Evolutionary conservation across 345 rosid species (phyloP).

Genomic region (Gossypium herbaceum): DNA sequence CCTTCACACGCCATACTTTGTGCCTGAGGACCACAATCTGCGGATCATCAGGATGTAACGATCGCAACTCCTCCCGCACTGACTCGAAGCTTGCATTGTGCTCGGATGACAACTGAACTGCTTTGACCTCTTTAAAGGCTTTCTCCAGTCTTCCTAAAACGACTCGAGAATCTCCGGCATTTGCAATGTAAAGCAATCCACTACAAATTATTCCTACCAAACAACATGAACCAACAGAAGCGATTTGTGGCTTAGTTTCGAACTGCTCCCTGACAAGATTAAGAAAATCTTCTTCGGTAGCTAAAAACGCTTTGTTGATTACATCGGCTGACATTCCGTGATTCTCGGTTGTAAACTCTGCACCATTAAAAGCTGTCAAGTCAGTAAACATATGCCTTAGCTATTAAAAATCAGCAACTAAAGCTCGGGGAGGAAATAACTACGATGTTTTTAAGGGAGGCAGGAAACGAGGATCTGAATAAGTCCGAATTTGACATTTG

Average conservation of each 20-base stretch:
- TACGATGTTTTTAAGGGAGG: not conserved
- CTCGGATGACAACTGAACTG: slow-evolving; percentile 82
- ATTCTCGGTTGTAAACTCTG: slow-evolving; percentile 81
- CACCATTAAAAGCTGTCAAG: slow-evolving; percentile 45
- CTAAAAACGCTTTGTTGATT: slow-evolving; percentile 73
- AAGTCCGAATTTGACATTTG: not conserved
- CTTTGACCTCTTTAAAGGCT: slow-evolving; percentile 55
- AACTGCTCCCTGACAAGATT: slow-evolving; percentile 62
- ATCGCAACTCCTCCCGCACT: slow-evolving; percentile 84
- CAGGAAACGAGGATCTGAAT: not conserved
- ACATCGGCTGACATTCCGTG: slow-evolving; percentile 82
- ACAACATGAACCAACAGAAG: slow-evolving; percentile 94
- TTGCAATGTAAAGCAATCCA: slow-evolving; percentile 78
- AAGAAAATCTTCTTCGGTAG: slow-evolving; percentile 92
- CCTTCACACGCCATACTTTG: slow-evolving; percentile 98
- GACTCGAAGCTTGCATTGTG: slow-evolving; percentile 85
- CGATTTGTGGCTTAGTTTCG: slow-evolving; percentile 71
- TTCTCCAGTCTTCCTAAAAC: slow-evolving; percentile 69
- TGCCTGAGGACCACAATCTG: slow-evolving; percentile 86
- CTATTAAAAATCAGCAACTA: slow-evolving; percentile 14
- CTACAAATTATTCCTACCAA: slow-evolving; percentile 80
- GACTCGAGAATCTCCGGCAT: slow-evolving; percentile 93
- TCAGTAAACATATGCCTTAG: slow-evolving; percentile 41
- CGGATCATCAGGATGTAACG: slow-evolving; percentile 92
- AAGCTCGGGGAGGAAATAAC: not conserved